A percentile compares a stretch with the other conserved stretches of the same genome.
phyloP scores from a whole-genome alignment of 352 stramenopile genomes.

The Phytopythium cucurbitacearum region DNA sequence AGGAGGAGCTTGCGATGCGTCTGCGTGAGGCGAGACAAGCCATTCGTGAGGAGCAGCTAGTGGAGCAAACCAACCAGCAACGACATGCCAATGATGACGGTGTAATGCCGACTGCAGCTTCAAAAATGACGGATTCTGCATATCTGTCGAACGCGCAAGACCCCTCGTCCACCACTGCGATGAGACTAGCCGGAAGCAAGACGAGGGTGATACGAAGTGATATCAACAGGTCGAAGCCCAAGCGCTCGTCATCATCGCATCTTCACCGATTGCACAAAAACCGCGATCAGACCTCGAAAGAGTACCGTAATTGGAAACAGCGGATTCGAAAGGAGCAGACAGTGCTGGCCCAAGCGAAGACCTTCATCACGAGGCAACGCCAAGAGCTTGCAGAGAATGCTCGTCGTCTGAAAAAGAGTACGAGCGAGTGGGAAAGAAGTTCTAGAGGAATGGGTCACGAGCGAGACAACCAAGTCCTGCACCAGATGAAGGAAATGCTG shows the following conservation, averaged over 20 bases:
- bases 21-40: conserved; percentile 30
- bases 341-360: conserved; percentile 40
- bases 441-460: conserved; percentile 8
- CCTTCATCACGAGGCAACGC: conserved; percentile 38
- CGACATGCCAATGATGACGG: neutral
- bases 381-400: conserved; percentile 45
- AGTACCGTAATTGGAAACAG: conserved; percentile 37
- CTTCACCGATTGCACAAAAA: neutral
- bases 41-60: conserved; percentile 33
- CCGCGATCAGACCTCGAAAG: conserved; percentile 8
- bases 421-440: conserved; percentile 43
- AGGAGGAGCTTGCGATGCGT: conserved; percentile 28
- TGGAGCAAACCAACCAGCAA: conserved; percentile 1
- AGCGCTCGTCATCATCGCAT: neutral
- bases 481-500: conserved; percentile 62
- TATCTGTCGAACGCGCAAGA: neutral
- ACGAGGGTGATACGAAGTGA: neutral
- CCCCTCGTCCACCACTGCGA: too few species aligned
- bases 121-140: neutral
- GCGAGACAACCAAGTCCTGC: conserved; percentile 27
- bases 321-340: conserved; percentile 40
- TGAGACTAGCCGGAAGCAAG: too few species aligned
- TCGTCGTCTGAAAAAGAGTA: conserved; percentile 47
- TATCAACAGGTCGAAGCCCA: neutral
- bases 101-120: too few species aligned